Base-by-base conservation (phyloP, 2,329 filamentous ascomycete species). In the Rachicladosporium sp. region DNA sequence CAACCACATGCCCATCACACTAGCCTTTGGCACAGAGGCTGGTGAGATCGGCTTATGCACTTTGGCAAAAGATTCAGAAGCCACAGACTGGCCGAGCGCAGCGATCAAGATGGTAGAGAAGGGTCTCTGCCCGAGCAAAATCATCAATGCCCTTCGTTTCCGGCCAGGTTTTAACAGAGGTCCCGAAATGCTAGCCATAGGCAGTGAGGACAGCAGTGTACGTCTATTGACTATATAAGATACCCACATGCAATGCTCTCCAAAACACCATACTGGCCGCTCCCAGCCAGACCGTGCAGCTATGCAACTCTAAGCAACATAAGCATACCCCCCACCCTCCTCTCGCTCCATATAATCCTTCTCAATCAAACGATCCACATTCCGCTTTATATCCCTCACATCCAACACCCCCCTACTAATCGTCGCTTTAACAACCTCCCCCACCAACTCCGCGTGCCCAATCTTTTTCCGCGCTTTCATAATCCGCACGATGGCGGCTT, bases 361-460 rank as follows among this genome's bases (percentile, higher is more conserved):
- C 57, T 94, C 87, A 38, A 94, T 89, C 48, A 94, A 68, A 78
- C 84, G 87, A 62, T 96, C 91, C 61, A 98, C 95, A 60, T 96
- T 93, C 66, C 82, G 80, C 76, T 98, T 98, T 49, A 98, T 96
- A 46, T 91, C 86, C 2, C 70, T 70, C 31, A 87, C 74, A 55
- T 93, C 88, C 43, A 98, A 69, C 11, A 84, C 85, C 10, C 91
- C 93, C 40, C 91, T 73, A 49, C 75, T 84, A 67, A 80, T 84
- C 2, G 89, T 98, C 56, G 89, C 78, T 52, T 80, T 83, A 56
- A 98, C 95, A 11, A 94, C 87, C 66, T 96, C 88, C 2, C 82
- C 79, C 12, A 96, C 82, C 19, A 98, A 66, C 58, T 93, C 82
- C n/a, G 76, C 70, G 57, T 96, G 89, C 4, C 75, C 77, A 63